Percentiles rank a stretch among this genome's conserved stretches.
Conservation (phyloP, 2,329 filamentous ascomycete species). For the Elsinoe necatrix region DNA sequence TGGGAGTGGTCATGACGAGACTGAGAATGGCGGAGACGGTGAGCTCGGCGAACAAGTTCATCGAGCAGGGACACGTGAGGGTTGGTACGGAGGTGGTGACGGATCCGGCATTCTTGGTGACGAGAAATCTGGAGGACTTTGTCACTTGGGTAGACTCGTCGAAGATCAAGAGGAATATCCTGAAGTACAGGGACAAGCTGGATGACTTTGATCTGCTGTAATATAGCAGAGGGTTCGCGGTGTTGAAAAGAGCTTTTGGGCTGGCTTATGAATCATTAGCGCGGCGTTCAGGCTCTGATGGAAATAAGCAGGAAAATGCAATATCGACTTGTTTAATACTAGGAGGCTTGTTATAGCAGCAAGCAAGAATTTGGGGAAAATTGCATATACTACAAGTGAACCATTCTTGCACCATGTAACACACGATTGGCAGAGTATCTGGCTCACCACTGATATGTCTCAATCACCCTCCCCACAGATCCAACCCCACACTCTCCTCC, state of each 20-base stretch:
- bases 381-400: too few relatives aligned
- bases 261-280: neutral
- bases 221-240: neutral
- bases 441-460: neutral
- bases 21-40: conserved; percentile 88
- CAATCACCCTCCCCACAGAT: neutral
- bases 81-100: conserved; percentile 86
- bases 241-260: neutral
- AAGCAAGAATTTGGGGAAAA: too few relatives aligned
- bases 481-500: neutral
- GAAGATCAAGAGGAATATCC: conserved; percentile 94
- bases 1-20: conserved; percentile 86
- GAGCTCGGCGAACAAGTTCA: conserved; percentile 68
- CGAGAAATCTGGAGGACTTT: conserved; percentile 86
- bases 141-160: conserved; percentile 93
- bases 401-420: too few relatives aligned
- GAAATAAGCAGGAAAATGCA: too few relatives aligned
- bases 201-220: conserved; percentile 89
- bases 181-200: conserved; percentile 88
- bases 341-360: too few relatives aligned
- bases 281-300: neutral
- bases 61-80: conserved; percentile 89
- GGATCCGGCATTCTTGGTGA: conserved; percentile 83
- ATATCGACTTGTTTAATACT: too few relatives aligned
- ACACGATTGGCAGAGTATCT: neutral